Conservation (phyloP, 1,139 yeast genomes). For the Blastobotrys indianensis region DNA sequence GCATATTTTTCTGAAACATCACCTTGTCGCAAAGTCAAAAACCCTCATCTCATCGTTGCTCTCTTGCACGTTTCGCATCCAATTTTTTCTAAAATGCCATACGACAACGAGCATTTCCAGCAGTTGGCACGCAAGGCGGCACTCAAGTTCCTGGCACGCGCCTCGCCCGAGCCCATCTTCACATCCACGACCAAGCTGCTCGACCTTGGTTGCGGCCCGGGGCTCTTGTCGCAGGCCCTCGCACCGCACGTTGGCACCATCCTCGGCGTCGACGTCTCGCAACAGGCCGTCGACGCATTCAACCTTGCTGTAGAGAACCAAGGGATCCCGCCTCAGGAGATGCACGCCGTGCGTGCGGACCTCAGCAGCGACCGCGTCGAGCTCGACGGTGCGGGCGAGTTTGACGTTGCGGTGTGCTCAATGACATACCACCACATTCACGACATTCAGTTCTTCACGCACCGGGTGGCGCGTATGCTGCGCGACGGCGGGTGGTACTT, state of each 20-base stretch:
- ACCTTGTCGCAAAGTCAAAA: no score
- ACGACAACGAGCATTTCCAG: slow-evolving; percentile 5
- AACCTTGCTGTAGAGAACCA: slow-evolving; percentile 21
- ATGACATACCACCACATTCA: slow-evolving; percentile 30
- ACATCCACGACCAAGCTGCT: slow-evolving; percentile 23
- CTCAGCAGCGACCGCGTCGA: slow-evolving; percentile 14
- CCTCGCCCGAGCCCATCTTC: slow-evolving; percentile 19
- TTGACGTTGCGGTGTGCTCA: slow-evolving; percentile 27
- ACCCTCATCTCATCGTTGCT: no score
- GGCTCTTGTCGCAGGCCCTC: slow-evolving; percentile 25
- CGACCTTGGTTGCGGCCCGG: slow-evolving; percentile 33
- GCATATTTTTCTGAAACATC: no score
- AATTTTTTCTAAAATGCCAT: background rate
- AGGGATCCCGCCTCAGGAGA: slow-evolving; percentile 21
- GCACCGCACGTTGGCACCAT: slow-evolving; percentile 24
- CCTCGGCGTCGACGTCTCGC: slow-evolving; percentile 30
- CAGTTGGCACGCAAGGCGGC: slow-evolving; percentile 5
- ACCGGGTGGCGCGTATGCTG: slow-evolving; percentile 18
- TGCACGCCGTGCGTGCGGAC: slow-evolving; percentile 21
- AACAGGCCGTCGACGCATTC: slow-evolving; percentile 26
- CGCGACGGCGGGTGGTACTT: slow-evolving; percentile 25
- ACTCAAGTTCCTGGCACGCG: slow-evolving; percentile 2
- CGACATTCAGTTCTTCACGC: slow-evolving; percentile 22
- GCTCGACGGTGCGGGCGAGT: slow-evolving; percentile 13
- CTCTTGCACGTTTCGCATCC: no score